phyloP scores from a whole-genome alignment of 108 stramenopile species.

The Phaeodactylum tricornutum region DNA sequence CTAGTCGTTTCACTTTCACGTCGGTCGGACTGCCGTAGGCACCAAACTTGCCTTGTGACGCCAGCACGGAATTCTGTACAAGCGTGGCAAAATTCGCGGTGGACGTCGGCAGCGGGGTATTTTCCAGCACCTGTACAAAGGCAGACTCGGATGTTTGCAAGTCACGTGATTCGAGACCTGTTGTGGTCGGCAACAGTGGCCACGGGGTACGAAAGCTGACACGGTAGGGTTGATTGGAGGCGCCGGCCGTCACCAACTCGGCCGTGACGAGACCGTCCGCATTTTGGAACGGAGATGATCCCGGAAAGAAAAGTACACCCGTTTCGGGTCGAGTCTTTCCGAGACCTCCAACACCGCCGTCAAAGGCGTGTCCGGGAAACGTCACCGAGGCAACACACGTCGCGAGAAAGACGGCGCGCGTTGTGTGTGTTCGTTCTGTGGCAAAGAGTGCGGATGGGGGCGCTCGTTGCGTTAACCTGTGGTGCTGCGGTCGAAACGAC shows the following conservation, averaged over 20 bases:
- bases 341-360: constrained; percentile 73
- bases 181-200: constrained; percentile 45
- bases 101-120: too few relatives aligned
- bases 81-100: background rate
- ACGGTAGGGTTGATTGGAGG: constrained; percentile 18
- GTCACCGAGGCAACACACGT: too few relatives aligned
- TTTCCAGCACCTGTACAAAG: constrained; percentile 63
- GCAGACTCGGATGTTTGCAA: constrained; percentile 56
- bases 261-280: constrained; percentile 24
- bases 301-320: constrained; percentile 48
- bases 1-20: constrained; percentile 28
- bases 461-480: too few relatives aligned
- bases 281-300: constrained; percentile 27
- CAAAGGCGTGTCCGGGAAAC: too few relatives aligned
- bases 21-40: constrained; percentile 61
- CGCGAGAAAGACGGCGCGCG: too few relatives aligned
- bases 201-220: constrained; percentile 35
- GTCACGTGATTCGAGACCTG: constrained; percentile 64
- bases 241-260: constrained; percentile 12
- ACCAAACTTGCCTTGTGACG: constrained; percentile 51
- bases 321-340: constrained; percentile 79
- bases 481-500: too few relatives aligned
- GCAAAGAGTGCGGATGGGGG: too few relatives aligned
- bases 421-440: too few relatives aligned
- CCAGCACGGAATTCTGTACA: constrained; percentile 29